Evolutionary conservation across 805 yeast genomes (phyloP).

Genomic region (Candida ovalis): DNA sequence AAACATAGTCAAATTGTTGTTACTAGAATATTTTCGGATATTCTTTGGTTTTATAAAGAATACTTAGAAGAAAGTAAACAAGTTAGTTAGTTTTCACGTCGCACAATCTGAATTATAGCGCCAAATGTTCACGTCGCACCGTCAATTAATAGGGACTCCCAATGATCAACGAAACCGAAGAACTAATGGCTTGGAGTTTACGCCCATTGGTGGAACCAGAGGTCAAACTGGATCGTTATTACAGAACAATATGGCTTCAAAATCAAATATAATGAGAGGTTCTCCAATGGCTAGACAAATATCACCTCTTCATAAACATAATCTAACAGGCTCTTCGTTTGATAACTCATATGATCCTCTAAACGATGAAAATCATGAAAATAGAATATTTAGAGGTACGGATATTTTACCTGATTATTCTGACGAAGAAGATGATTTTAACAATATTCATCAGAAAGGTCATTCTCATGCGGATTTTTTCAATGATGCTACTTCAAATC

Average conservation of each 20-base stretch:
- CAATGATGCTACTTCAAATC: slow-evolving; percentile 19
- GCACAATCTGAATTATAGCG: not conserved
- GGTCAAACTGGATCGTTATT: slow-evolving; percentile 11
- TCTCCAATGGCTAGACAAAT: slow-evolving; percentile 12
- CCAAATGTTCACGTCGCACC: slow-evolving; percentile 27
- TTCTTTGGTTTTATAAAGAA: too few relatives aligned
- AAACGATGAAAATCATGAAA: slow-evolving; percentile 14
- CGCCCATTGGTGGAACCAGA: slow-evolving; percentile 36
- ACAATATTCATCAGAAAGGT: not conserved
- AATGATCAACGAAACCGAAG: slow-evolving; percentile 12
- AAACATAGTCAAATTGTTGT: too few relatives aligned
- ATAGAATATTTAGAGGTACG: slow-evolving; percentile 22
- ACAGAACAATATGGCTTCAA: slow-evolving; percentile 15
- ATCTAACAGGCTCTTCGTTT: slow-evolving; percentile 18
- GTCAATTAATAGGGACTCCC: slow-evolving; percentile 31
- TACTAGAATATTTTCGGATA: too few relatives aligned
- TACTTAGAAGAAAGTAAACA: too few relatives aligned
- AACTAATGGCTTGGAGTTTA: slow-evolving; percentile 33
- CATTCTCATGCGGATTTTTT: slow-evolving; percentile 1
- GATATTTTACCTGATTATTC: slow-evolving; percentile 25
- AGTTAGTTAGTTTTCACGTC: not conserved
- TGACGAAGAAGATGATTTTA: slow-evolving; percentile 11
- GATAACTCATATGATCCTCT: slow-evolving; percentile 22
- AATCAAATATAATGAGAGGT: slow-evolving; percentile 11
- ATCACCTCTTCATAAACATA: slow-evolving; percentile 3